Conservation (phyloP, 2,329 filamentous ascomycete genomes). For the Monosporascus sp. region DNA sequence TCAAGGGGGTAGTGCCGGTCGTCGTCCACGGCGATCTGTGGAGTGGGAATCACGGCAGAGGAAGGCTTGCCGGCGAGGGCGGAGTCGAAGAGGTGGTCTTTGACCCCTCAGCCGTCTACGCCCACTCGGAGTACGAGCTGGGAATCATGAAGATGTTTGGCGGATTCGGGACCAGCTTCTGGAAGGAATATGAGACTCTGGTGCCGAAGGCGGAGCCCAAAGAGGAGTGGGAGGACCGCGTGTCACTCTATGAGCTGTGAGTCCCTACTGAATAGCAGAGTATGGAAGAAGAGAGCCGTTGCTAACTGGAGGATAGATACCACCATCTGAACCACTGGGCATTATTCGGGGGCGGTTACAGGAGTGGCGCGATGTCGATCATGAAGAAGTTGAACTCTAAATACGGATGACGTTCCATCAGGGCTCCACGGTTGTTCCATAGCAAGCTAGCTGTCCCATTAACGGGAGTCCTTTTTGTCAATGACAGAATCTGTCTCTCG, state of each 20-base stretch:
- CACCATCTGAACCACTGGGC: slow-evolving; percentile 88
- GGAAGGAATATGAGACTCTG: slow-evolving; percentile 69
- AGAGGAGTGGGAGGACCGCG: slow-evolving; percentile 79
- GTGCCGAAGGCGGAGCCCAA: slow-evolving; percentile 76
- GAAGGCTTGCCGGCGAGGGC: slow-evolving; percentile 48
- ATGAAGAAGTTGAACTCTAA: slow-evolving; percentile 71
- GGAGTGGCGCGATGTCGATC: slow-evolving; percentile 68
- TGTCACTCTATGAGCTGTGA: slow-evolving; percentile 76
- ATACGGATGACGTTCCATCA: slow-evolving; percentile 45
- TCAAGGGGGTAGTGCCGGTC: slow-evolving; percentile 66
- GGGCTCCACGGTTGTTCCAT: too few relatives aligned
- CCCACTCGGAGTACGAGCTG: slow-evolving; percentile 83
- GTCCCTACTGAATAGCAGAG: slow-evolving; percentile 29
- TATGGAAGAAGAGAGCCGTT: neutral
- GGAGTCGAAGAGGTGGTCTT: slow-evolving; percentile 70
- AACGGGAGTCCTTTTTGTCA: neutral
- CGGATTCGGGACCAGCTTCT: slow-evolving; percentile 68
- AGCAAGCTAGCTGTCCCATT: neutral
- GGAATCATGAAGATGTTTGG: slow-evolving; percentile 98
- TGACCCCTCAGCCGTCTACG: slow-evolving; percentile 77
- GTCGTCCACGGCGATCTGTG: slow-evolving; percentile 91
- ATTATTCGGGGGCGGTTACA: slow-evolving; percentile 78
- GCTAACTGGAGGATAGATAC: slow-evolving; percentile 54
- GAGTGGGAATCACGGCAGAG: slow-evolving; percentile 75
- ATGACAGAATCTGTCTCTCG: neutral